Evolutionary conservation across 2,329 filamentous ascomycete species (phyloP).

Genomic region (Penicillium aurantiogriseum): DNA sequence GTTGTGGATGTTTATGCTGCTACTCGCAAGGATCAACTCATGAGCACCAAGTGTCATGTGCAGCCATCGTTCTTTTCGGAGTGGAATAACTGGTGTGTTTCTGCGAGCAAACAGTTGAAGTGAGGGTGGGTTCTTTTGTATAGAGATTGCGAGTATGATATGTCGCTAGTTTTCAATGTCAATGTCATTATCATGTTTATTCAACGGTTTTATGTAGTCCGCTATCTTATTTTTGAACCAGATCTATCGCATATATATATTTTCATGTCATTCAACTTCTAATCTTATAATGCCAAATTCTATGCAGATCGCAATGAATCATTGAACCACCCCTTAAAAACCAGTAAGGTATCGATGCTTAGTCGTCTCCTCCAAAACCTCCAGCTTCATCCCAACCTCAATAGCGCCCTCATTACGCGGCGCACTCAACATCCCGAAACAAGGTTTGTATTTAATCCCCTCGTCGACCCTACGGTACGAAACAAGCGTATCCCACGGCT

Average conservation of each 20-base stretch:
- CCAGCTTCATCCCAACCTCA: slow-evolving; percentile 58
- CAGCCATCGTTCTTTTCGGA: slow-evolving; percentile 67
- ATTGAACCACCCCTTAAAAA: slow-evolving; percentile 18
- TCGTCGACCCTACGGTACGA: slow-evolving; percentile 60
- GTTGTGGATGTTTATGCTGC: slow-evolving; percentile 64
- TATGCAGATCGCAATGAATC: not conserved
- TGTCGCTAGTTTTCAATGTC: not conserved
- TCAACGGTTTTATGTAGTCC: not conserved
- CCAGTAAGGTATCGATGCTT: slow-evolving; percentile 55
- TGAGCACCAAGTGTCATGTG: slow-evolving; percentile 57
- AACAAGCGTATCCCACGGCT: slow-evolving; percentile 64
- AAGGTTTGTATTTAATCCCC: slow-evolving; percentile 63
- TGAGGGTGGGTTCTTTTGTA: not conserved
- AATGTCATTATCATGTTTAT: slow-evolving; percentile 3
- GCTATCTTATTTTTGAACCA: not conserved
- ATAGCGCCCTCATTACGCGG: slow-evolving; percentile 56
- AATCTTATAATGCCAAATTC: not conserved
- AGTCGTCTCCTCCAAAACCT: slow-evolving; percentile 57
- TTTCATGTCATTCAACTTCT: not conserved
- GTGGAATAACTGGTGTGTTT: slow-evolving; percentile 70
- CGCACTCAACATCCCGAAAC: slow-evolving; percentile 65
- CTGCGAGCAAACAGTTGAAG: slow-evolving; percentile 44
- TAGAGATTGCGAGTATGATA: not conserved
- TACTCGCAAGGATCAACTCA: slow-evolving; percentile 60
- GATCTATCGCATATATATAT: too few species aligned